Evolutionary conservation across 2,329 filamentous ascomycete genomes (phyloP), one percentile per base, ranked within the genome.

Genomic region (Didymella glomerata): DNA sequence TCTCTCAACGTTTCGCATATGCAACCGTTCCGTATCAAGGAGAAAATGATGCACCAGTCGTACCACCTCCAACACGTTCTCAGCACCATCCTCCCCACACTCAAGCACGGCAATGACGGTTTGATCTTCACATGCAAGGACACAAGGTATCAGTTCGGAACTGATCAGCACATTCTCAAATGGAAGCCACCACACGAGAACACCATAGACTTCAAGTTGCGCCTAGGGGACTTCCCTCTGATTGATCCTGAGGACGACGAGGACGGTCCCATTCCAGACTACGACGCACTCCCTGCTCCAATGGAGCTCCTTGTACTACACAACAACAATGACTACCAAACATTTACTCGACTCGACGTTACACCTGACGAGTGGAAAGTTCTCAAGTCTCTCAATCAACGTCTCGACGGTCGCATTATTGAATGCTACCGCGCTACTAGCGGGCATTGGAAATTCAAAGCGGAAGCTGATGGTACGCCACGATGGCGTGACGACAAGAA

Each of bases 161-260:
- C 95, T 13, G 95, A 99, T 77, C 86, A 87, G 48, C 90, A 97
- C 76, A 99, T 97, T 63, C 82, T 99, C 38, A 99, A 99, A 78
- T 99, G 95, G 95, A 99, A 99, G 79, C 93, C 94, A 0, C 92
- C 92, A 4, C 84, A 91, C 65, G 95, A 99, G 77, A 99, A 99
- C 80, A 96, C 93, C 0, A 88, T 99, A 67, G 95, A 99, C 76
- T 97, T 97, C 76, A 86, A 90, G 41, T 84, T 98, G 68, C 86
- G 86, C 50, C 84, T 99, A 42, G 80, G 78, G 53, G 83, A 85
- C 13, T 98, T 97, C 70, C 90, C 90, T 0, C 73, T 82, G 0
- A 82, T 90, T n/a, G 85, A 91, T 59, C 89, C 90, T 1, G 86
- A 89, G 36, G 74, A 95, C 68, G 85, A 86, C 45, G 85, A 86